Evolutionary conservation across 805 yeast species (phyloP), one percentile per base, ranked within the genome.

Genomic region (Zygosaccharomyces bailii): DNA sequence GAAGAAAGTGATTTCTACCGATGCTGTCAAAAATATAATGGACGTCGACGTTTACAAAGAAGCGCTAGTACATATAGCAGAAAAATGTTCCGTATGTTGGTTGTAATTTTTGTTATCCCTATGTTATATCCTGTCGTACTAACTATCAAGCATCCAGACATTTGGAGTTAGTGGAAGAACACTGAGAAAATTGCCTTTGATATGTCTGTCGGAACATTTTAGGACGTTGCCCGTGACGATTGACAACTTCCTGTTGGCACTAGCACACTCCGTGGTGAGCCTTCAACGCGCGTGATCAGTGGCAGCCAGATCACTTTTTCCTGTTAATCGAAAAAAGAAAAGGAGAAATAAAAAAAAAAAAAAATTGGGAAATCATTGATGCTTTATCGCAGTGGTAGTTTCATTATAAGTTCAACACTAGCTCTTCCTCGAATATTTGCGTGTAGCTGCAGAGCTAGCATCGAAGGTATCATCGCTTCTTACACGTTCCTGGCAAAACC

Each of bases 111-210:
- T 17, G 14, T 19, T 27, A 23, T 29, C 18, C 17, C 6, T 4
- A 13, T 24, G 14, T 5, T 16, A n/a, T n/a, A n/a, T n/a, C n/a
- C n/a, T 32, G 14, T 20, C 16, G 36, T 43, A 50, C 54, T 46
- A 54, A 50, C 50, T 10, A 25, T n/a, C 9, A 8, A 20, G 20
- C 20, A 7, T 14, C 18, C 21, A 61, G 67, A 39, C 38, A 1
- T 16, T 49, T 13, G 46, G 53, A 4, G 35, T 60, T 9, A 63
- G 66, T 46, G 68, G 68, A n/a, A 55, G 68, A 40, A 53, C 52
- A 0, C 41, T 60, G 7, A 48, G 60, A 19, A 62, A 62, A 42
- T 25, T 63, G 9, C 64, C 68, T 3, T 40, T 63, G 20, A 34
- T 46, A 4, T 57, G 64, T 30, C 46, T 63, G 3, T 59, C 68